A percentile compares a stretch with the other conserved stretches of the same genome.
These are phyloP conservation scores for Fraxinus albicans DNA, from an alignment of 305 asterid genomes.

Conservation along the genomic window DNA sequence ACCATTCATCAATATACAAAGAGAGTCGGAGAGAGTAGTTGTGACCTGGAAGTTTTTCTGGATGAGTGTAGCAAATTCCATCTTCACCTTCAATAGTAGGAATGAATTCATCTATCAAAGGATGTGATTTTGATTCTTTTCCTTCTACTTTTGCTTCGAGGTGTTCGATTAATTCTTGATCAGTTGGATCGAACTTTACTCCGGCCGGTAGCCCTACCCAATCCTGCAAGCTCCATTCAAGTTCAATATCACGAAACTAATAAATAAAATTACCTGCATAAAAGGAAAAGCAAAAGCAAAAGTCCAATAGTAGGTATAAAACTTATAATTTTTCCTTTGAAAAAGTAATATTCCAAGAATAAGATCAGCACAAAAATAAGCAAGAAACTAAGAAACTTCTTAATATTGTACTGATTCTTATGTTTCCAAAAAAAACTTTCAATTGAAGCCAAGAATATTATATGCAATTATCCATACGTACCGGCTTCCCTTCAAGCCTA, in stretches of 20 bases:
- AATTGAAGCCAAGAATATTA: constrained; percentile 51
- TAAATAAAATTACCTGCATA: background rate
- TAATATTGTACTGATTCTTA: constrained; percentile 17
- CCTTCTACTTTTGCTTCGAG: constrained; percentile 86
- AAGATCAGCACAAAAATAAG: background rate
- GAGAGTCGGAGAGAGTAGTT: constrained; percentile 6
- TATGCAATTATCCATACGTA: constrained; percentile 25
- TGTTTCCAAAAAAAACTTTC: constrained; percentile 31
- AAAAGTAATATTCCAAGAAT: constrained; percentile 18
- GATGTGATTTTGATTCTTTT: constrained; percentile 85
- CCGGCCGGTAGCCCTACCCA: constrained; percentile 99
- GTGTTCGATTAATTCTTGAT: constrained; percentile 94
- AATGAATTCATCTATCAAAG: constrained; percentile 93
- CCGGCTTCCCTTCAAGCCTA: constrained; percentile 93
- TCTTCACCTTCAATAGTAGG: constrained; percentile 98
- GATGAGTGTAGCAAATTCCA: constrained; percentile 99
- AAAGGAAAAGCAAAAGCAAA: background rate
- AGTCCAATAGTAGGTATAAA: background rate
- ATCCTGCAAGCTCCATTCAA: constrained; percentile 43
- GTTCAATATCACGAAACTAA: background rate
- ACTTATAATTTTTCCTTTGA: background rate
- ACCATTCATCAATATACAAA: background rate
- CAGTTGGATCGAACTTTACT: constrained; percentile 97
- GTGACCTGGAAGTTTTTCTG: constrained; percentile 95
- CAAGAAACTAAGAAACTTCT: background rate